phyloP scores from a whole-genome alignment of 2,329 filamentous ascomycete genomes.

The Cordyceps cateniannulata region DNA sequence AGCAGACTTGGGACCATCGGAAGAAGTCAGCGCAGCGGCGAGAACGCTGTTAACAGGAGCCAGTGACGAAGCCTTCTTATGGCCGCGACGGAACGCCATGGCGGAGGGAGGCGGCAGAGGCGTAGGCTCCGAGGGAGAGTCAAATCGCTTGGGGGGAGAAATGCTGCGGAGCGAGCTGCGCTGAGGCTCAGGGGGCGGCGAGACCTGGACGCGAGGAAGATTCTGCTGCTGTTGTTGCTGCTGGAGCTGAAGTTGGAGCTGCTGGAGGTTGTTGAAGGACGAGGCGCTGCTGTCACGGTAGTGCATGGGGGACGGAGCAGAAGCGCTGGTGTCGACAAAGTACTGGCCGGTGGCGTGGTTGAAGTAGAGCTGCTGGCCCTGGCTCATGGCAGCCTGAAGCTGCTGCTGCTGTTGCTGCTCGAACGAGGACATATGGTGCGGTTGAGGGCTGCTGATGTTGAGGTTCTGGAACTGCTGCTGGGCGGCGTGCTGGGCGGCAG shows the following conservation, averaged over 20 bases:
- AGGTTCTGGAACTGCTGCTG: conserved; percentile 71
- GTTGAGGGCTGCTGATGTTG: conserved; percentile 52
- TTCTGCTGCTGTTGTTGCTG: conserved; percentile 29
- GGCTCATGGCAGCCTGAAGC: conserved; percentile 30
- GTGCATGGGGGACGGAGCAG: conserved; percentile 32
- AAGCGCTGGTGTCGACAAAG: conserved; percentile 61
- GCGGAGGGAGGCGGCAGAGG: conserved; percentile 83
- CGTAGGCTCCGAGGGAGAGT: conserved; percentile 59
- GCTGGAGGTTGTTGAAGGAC: conserved; percentile 22
- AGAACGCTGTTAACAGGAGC: conserved; percentile 50
- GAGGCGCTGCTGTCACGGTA: conserved; percentile 39
- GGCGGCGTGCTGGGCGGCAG: conserved; percentile 37
- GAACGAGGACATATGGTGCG: conserved; percentile 26
- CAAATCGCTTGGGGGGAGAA: conserved; percentile 58
- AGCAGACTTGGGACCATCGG: conserved; percentile 45
- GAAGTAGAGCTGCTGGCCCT: conserved; percentile 73
- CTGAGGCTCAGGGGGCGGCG: conserved; percentile 63
- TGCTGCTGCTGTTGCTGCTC: conserved; percentile 34
- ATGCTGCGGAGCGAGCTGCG: conserved; percentile 51
- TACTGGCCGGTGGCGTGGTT: conserved; percentile 85
- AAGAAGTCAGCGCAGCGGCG: conserved; percentile 32
- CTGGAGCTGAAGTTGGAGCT: conserved; percentile 17
- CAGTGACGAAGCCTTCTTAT: conserved; percentile 83
- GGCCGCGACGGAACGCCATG: conserved; percentile 86
- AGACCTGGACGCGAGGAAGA: conserved; percentile 72